These are phyloP conservation scores for Xylariaceae sp. DNA, from an alignment of 2,329 filamentous ascomycete genomes.

Conservation along the genomic window DNA sequence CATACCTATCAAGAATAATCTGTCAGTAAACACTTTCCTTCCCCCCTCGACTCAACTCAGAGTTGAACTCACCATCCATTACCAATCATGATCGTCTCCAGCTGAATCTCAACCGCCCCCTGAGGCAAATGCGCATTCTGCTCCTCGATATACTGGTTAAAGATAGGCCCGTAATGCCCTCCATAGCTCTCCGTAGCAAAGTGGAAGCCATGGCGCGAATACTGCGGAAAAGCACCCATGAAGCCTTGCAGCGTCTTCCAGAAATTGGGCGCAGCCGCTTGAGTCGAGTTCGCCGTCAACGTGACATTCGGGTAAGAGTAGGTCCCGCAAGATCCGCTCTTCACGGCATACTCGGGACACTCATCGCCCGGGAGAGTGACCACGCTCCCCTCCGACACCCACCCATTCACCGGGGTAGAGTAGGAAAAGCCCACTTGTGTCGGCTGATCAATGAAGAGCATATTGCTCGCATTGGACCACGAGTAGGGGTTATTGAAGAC, in stretches of 20 bases:
- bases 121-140: conserved; percentile 39
- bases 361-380: conserved; percentile 40
- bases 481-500: conserved; percentile 51
- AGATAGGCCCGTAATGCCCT: conserved; percentile 53
- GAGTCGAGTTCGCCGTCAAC: conserved; percentile 47
- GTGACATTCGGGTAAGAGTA: conserved; percentile 46
- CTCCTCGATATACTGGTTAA: conserved; percentile 43
- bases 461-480: conserved; percentile 54
- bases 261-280: conserved; percentile 50
- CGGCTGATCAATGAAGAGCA: conserved; percentile 58
- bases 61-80: conserved; percentile 41
- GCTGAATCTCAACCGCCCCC: conserved; percentile 42
- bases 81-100: conserved; percentile 48
- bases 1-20: conserved; percentile 37
- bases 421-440: conserved; percentile 54
- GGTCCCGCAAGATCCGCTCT: conserved; percentile 45
- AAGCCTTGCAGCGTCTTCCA: conserved; percentile 58
- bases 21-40: not conserved
- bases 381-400: conserved; percentile 28
- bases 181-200: conserved; percentile 54
- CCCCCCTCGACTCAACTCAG: not conserved
- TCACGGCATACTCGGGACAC: conserved; percentile 44
- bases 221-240: conserved; percentile 54
- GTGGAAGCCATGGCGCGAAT: conserved; percentile 44
- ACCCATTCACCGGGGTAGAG: conserved; percentile 31